phyloP scores from a whole-genome alignment of 352 stramenopile genomes.

The Pythium biforme region DNA sequence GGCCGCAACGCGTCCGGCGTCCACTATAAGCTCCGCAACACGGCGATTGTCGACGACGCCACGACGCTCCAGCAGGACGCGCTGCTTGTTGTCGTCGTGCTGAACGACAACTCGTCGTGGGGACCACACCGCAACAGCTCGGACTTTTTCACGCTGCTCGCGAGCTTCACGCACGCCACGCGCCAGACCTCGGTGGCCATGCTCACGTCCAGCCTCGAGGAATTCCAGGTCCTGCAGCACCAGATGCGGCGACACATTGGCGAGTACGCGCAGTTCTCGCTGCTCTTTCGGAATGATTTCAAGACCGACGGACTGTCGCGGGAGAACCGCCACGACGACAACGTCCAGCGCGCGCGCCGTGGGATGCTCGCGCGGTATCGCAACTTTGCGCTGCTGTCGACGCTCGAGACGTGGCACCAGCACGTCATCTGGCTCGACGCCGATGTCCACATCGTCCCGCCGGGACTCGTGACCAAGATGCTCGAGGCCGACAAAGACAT shows the following conservation, averaged over 20 bases:
- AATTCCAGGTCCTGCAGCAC: conserved; percentile 28
- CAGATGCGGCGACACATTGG: conserved; percentile 23
- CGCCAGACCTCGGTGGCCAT: conserved; percentile 35
- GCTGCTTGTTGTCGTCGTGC: conserved; percentile 31
- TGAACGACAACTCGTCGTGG: conserved; percentile 38
- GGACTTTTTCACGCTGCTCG: conserved; percentile 36
- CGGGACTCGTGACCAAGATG: conserved; percentile 32
- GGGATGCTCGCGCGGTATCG: conserved; percentile 45
- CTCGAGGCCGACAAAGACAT: conserved; percentile 23
- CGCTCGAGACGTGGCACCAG: conserved; percentile 38
- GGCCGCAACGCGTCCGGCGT: conserved; percentile 4
- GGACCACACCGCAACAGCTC: conserved; percentile 21
- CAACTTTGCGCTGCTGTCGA: conserved; percentile 40
- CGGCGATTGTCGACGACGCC: not conserved
- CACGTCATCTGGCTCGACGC: conserved; percentile 45
- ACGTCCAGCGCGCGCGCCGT: conserved; percentile 31
- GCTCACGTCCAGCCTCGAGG: conserved; percentile 33
- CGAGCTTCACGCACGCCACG: conserved; percentile 28
- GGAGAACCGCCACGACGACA: conserved; percentile 28
- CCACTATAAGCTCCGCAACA: conserved; percentile 12
- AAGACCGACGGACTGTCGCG: conserved; percentile 22
- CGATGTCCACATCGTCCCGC: conserved; percentile 31
- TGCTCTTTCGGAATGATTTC: conserved; percentile 45
- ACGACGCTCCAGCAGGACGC: conserved; percentile 10
- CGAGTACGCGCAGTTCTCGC: conserved; percentile 27